Base-by-base conservation (phyloP, 208 protist species). In the Crithidia mellificae region DNA sequence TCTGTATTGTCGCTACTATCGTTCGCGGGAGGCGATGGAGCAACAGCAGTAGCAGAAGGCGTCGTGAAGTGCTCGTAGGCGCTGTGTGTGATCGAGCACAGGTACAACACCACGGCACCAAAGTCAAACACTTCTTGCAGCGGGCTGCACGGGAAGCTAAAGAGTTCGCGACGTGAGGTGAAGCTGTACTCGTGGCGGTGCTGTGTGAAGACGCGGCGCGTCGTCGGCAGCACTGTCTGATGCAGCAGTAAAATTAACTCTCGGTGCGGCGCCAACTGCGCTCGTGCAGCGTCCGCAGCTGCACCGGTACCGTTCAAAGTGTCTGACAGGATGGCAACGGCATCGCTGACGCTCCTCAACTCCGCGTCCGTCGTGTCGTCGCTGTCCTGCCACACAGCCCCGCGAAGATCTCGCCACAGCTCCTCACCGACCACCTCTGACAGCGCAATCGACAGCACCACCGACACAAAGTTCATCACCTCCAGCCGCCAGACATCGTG, bases 401-500 rank as follows among this genome's bases (percentile, higher is more conserved):
- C 24, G 27, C 59, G 63, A 2, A 76, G 4, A 50, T 89, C 84
- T 9, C 30, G 34, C 49, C 76, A 64, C 50, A 87, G 76, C 32
- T 70, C 61, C 36, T 74, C 68, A 14, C 78, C 80, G 3, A 93
- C 58, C 14, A 86, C 57, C 15, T 70, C 32, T 2, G 81, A 43
- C 43, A 88, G 79, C 24, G 59, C 63, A 39, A 78, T 61, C 27
- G 70, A 81, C 12, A 91, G 49, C 56, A 84, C 75, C 30, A 63
- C 69, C n/a, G 77, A 72, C 20, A 91, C 46, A 27, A 88, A 77
- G 25, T 75, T 57, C 61, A 88, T 63, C 22, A 73, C 72, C 69
- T 91, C 85, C 34, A 90, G 76, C 22, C 84, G 80, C 88, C 88
- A 94, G 20, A 78, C 75, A 38, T 90, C 83, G n/a, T 79, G 58